phyloP scores from a whole-genome alignment of 768 basidiomycete species.

The Kwoniella bestiolae region DNA sequence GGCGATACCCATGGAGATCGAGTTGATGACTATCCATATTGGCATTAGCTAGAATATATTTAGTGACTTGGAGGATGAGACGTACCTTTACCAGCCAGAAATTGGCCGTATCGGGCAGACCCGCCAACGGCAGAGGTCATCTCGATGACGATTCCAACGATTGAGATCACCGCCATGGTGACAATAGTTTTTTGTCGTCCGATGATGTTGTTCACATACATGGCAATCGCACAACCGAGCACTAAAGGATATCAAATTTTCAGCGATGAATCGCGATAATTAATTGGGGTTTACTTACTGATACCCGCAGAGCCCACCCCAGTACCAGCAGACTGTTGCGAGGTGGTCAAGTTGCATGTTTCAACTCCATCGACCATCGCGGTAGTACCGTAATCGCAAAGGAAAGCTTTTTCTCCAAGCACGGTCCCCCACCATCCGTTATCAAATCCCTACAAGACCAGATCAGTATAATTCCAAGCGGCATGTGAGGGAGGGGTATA shows the following conservation, averaged over 20 bases:
- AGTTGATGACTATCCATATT: conserved; percentile 13
- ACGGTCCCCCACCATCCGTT: conserved; percentile 47
- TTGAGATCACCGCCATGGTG: conserved; percentile 11
- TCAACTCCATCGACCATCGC: conserved; percentile 22
- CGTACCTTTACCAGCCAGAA: conserved; percentile 39
- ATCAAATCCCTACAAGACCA: conserved; percentile 22
- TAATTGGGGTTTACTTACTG: conserved; percentile 8
- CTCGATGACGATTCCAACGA: conserved; percentile 25
- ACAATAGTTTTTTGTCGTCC: conserved; percentile 23
- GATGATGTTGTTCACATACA: conserved; percentile 15
- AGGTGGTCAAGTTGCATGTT: conserved; percentile 26
- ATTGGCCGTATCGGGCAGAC: conserved; percentile 33
- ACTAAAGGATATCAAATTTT: not conserved
- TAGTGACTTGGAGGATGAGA: not conserved
- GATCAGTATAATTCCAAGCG: not conserved
- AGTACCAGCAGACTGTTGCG: conserved; percentile 23
- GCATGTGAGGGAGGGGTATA: too few species aligned
- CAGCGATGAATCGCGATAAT: not conserved
- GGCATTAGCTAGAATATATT: too few species aligned
- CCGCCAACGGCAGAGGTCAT: conserved; percentile 15
- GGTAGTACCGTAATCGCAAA: conserved; percentile 25
- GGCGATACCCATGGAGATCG: conserved; percentile 28
- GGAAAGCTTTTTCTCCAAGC: conserved; percentile 28
- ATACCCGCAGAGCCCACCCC: conserved; percentile 25
- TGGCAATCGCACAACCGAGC: conserved; percentile 31